phyloP scores from a whole-genome alignment of 2,329 filamentous ascomycete genomes.

The Sordariomycetes sp. region DNA sequence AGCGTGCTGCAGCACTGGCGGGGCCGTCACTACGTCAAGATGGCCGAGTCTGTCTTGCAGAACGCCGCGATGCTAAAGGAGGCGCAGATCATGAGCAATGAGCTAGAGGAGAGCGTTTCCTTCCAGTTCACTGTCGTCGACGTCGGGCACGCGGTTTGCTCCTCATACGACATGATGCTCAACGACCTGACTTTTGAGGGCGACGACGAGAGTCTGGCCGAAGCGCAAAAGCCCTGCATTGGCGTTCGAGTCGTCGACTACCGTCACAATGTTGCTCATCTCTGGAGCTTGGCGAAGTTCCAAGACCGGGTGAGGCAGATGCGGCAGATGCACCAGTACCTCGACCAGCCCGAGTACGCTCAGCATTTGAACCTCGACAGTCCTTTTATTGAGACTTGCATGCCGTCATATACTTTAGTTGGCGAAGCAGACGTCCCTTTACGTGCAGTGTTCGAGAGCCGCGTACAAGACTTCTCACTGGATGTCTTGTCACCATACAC shows the following conservation, averaged over 20 bases:
- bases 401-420: conserved; percentile 85
- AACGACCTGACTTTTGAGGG: conserved; percentile 85
- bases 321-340: conserved; percentile 94
- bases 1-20: conserved; percentile 67
- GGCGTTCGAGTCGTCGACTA: conserved; percentile 88
- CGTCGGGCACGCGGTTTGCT: conserved; percentile 77
- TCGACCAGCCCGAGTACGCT: conserved; percentile 89
- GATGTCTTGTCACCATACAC: conserved; percentile 92
- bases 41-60: conserved; percentile 87
- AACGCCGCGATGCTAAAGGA: conserved; percentile 86
- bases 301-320: conserved; percentile 80
- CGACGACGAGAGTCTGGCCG: conserved; percentile 70
- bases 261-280: conserved; percentile 71
- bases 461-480: conserved; percentile 87
- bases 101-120: conserved; percentile 83
- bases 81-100: conserved; percentile 95
- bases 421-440: conserved; percentile 91
- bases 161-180: conserved; percentile 92
- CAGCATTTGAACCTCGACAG: conserved; percentile 90
- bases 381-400: conserved; percentile 83
- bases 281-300: conserved; percentile 93
- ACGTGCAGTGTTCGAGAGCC: conserved; percentile 84
- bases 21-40: conserved; percentile 77
- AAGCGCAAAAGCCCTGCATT: conserved; percentile 79
- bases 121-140: conserved; percentile 95